Percentiles rank a stretch among this genome's conserved stretches.
Conservation (phyloP, 805 yeast species). For the Teunomyces kruisii region DNA sequence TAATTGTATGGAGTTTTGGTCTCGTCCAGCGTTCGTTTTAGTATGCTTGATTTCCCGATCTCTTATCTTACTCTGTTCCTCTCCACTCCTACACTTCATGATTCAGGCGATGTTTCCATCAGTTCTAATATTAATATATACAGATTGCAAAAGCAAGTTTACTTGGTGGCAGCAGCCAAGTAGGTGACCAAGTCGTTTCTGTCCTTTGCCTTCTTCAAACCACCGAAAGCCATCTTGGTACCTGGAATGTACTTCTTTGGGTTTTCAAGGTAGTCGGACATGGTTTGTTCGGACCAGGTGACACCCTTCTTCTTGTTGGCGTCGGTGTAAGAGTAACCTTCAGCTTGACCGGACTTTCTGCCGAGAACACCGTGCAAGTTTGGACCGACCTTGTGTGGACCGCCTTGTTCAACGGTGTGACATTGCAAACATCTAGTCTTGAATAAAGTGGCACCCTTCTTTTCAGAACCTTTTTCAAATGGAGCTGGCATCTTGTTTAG, state of each 20-base stretch:
- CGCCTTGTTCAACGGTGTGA: constrained; percentile 95
- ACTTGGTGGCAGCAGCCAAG: constrained; percentile 52
- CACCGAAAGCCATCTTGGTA: constrained; percentile 99
- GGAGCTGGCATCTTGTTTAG: constrained; percentile 40
- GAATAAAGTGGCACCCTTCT: constrained; percentile 96
- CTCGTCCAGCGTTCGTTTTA: too few species aligned
- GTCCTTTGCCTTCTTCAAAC: constrained; percentile 98
- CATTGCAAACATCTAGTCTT: constrained; percentile 99
- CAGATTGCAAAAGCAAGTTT: constrained; percentile 13
- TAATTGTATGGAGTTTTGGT: too few species aligned
- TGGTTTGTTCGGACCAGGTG: constrained; percentile 79
- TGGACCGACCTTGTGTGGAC: constrained; percentile 99
- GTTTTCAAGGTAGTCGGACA: constrained; percentile 95
- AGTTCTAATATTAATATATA: constrained; percentile 1
- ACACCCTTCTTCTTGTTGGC: constrained; percentile 98
- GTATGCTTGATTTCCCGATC: too few species aligned
- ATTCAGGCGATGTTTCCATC: too few species aligned
- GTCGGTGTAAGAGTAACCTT: constrained; percentile 94
- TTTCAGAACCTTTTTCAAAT: constrained; percentile 43
- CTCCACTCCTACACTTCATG: background rate
- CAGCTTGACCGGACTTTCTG: constrained; percentile 89
- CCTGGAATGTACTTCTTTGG: constrained; percentile 99
- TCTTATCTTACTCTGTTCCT: background rate
- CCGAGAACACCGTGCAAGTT: constrained; percentile 94
- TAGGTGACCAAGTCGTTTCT: constrained; percentile 95